These are phyloP conservation scores for Saururus chinensis DNA, from an alignment of 164 flowering plant species.

Conservation along the genomic window DNA sequence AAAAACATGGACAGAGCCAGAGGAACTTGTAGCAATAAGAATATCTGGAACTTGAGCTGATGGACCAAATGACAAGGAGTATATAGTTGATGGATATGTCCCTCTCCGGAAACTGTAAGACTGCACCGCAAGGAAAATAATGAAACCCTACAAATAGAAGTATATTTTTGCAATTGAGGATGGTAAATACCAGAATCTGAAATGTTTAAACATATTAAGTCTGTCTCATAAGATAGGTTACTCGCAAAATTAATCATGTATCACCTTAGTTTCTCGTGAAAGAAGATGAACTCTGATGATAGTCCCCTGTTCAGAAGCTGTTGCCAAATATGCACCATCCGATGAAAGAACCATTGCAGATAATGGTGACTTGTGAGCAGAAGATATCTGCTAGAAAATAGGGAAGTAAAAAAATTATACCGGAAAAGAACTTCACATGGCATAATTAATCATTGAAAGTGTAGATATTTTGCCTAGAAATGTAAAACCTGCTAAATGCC, in stretches of 20 bases:
- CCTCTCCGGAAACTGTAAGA: conserved; percentile 91
- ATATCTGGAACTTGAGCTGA: conserved; percentile 65
- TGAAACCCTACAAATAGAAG: neutral
- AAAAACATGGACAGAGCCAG: conserved; percentile 82
- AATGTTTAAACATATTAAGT: too few species aligned
- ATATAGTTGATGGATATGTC: conserved; percentile 77
- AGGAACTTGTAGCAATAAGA: conserved; percentile 74
- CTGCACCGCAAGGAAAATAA: conserved; percentile 27
- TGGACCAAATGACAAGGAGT: conserved; percentile 78
- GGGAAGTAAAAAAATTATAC: too few species aligned
- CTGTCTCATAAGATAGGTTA: too few species aligned
- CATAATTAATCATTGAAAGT: too few species aligned
- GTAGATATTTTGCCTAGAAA: too few species aligned
- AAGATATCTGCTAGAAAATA: conserved; percentile 46
- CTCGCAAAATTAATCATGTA: neutral
- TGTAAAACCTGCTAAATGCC: too few species aligned
- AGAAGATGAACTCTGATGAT: conserved; percentile 79
- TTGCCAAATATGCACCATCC: conserved; percentile 79
- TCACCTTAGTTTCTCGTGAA: conserved; percentile 78
- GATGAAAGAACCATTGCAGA: conserved; percentile 70
- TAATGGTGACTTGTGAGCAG: conserved; percentile 83
- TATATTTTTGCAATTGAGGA: neutral
- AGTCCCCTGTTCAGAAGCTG: conserved; percentile 97
- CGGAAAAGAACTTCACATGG: too few species aligned
- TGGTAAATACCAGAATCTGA: neutral